phyloP scores from a whole-genome alignment of 2,329 filamentous ascomycete species.

The Thermomyces lanuginosus region DNA sequence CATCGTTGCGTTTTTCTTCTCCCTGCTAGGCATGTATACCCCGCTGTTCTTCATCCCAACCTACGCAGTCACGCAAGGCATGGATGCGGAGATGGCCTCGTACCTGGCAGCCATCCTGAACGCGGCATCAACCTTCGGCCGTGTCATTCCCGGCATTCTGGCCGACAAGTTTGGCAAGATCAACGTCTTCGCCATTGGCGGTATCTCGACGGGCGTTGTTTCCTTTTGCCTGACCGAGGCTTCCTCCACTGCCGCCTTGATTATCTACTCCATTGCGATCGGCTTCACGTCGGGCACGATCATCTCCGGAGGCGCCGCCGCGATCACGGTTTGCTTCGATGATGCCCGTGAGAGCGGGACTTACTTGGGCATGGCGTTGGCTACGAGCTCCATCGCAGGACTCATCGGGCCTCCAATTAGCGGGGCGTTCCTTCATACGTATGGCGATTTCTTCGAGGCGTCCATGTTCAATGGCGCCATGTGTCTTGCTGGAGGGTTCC shows the following conservation, averaged over 20 bases:
- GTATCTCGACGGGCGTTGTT: conserved; percentile 13
- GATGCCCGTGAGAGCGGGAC: conserved; percentile 9
- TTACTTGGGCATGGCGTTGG: conserved; percentile 11
- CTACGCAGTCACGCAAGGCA: conserved; percentile 12
- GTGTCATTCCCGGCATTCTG: conserved; percentile 18
- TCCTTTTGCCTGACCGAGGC: conserved; percentile 15
- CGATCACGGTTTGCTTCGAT: conserved; percentile 7
- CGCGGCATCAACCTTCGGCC: conserved; percentile 19
- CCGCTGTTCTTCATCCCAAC: conserved; percentile 19
- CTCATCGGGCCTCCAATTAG: conserved; percentile 35
- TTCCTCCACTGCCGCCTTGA: conserved; percentile 12
- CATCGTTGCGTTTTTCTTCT: conserved; percentile 10
- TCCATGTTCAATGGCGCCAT: conserved; percentile 21
- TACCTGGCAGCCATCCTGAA: conserved; percentile 19
- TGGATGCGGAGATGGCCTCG: conserved; percentile 11
- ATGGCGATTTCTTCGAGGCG: conserved; percentile 23
- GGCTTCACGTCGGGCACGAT: conserved; percentile 21
- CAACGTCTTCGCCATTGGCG: conserved; percentile 14
- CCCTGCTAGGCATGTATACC: conserved; percentile 14
- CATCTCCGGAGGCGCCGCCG: conserved; percentile 11
- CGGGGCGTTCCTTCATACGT: conserved; percentile 29
- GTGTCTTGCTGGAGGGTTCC: conserved; percentile 9
- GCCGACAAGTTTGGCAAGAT: conserved; percentile 18
- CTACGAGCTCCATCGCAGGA: conserved; percentile 26
- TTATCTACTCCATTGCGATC: conserved; percentile 16